Conservation (phyloP, 768 basidiomycete genomes). For the Fibroporia radiculosa region DNA sequence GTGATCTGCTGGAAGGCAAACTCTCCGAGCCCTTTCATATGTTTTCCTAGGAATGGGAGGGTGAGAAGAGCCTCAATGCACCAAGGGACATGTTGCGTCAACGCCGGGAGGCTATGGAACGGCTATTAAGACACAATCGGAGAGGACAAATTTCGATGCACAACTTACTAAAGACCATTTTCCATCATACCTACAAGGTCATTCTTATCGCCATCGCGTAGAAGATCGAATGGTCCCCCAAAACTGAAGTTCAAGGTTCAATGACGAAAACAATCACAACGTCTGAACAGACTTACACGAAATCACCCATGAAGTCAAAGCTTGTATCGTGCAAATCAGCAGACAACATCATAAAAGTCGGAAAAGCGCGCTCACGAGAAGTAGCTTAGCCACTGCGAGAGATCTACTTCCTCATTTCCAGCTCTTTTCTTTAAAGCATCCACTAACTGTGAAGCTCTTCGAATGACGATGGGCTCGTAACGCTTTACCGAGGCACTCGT, state of each 20-base stretch:
- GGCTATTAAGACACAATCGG: background rate
- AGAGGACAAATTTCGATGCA: background rate
- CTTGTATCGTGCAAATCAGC: constrained; percentile 14
- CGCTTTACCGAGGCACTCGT: constrained; percentile 32
- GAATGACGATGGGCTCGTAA: constrained; percentile 31
- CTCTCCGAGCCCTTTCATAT: constrained; percentile 14
- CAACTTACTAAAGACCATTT: constrained; percentile 5
- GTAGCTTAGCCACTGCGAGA: constrained; percentile 3
- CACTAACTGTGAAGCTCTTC: constrained; percentile 17
- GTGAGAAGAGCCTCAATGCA: constrained; percentile 18
- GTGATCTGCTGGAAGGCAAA: constrained; percentile 11
- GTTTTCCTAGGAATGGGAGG: constrained; percentile 8
- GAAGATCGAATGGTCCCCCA: constrained; percentile 33
- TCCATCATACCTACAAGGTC: constrained; percentile 4
- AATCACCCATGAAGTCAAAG: constrained; percentile 37
- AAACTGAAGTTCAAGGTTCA: constrained; percentile 21
- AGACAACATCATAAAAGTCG: background rate
- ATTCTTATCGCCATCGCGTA: constrained; percentile 25
- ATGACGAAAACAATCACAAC: background rate
- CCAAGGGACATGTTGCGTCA: constrained; percentile 16
- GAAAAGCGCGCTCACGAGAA: constrained; percentile 10
- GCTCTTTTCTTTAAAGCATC: constrained; percentile 6
- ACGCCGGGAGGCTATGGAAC: background rate
- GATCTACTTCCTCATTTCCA: constrained; percentile 3
- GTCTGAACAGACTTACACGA: background rate